Conservation (phyloP, 148 eudicot genomes). For the Vaccinium myrtillus region DNA sequence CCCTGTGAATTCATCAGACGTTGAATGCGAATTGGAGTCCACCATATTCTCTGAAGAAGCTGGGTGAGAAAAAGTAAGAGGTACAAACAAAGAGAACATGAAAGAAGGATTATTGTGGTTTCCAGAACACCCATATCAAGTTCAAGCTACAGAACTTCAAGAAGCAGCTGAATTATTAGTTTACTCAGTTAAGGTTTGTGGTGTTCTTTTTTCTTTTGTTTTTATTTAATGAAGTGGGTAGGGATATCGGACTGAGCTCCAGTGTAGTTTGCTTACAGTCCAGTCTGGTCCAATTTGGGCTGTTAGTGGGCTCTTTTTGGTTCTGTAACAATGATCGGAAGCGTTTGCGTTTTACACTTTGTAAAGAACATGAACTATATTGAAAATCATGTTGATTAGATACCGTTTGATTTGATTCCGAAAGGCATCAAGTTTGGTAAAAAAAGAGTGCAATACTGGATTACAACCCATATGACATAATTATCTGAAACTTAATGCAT, state of each 20-base stretch:
- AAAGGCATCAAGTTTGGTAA: no score
- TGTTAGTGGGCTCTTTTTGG: no score
- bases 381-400: no score
- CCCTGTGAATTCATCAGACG: not conserved
- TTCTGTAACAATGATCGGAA: no score
- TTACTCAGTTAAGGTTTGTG: not conserved
- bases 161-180: not conserved
- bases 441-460: no score
- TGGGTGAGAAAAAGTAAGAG: not conserved
- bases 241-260: not conserved
- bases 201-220: not conserved
- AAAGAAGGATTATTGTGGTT: not conserved
- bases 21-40: constrained; percentile 7
- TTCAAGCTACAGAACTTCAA: not conserved
- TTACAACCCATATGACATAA: no score
- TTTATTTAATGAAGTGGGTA: not conserved
- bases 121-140: not conserved
- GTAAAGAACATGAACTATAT: no score
- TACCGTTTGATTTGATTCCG: no score
- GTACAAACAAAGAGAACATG: not conserved
- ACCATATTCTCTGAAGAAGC: constrained; percentile 4
- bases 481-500: no score
- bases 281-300: no score
- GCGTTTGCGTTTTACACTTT: no score
- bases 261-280: no score